A percentile compares a stretch with the other conserved stretches of the same genome.
Evolutionary conservation across 345 rosid species (phyloP).

Genomic region (Brassica nigra): DNA sequence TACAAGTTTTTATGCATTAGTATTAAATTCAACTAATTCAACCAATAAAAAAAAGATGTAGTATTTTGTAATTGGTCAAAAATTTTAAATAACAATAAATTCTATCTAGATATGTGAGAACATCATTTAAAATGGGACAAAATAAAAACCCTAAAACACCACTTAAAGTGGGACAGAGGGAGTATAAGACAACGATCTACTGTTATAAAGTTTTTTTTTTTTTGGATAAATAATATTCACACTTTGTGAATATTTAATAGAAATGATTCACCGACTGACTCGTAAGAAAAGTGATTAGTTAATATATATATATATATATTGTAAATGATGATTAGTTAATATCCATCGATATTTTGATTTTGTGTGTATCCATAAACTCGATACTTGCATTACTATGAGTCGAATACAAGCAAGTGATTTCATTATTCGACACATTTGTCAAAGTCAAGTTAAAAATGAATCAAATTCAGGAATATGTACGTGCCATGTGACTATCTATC

Average conservation of each 20-base stretch:
- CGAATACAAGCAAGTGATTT: constrained; percentile 1
- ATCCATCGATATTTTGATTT: neutral
- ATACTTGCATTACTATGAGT: neutral
- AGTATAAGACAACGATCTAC: neutral
- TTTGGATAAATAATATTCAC: neutral
- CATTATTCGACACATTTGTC: constrained; percentile 13
- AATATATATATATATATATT: too few relatives aligned
- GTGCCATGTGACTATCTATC: constrained; percentile 7
- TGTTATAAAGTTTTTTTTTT: neutral
- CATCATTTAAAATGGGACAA: too few relatives aligned
- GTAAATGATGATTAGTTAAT: too few relatives aligned
- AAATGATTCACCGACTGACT: neutral
- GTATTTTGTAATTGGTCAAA: too few relatives aligned
- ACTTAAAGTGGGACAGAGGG: too few relatives aligned
- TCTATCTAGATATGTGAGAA: too few relatives aligned
- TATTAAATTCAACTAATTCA: too few relatives aligned
- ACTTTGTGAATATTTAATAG: neutral
- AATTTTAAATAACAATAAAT: too few relatives aligned
- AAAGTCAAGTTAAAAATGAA: neutral
- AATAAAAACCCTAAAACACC: too few relatives aligned
- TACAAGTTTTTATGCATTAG: too few relatives aligned
- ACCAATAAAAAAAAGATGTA: too few relatives aligned
- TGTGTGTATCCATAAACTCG: neutral
- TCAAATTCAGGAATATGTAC: constrained; percentile 12
- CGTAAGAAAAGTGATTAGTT: neutral